Evolutionary conservation across 495 filamentous ascomycete genomes (phyloP).

Genomic region (Tuber magnatum): DNA sequence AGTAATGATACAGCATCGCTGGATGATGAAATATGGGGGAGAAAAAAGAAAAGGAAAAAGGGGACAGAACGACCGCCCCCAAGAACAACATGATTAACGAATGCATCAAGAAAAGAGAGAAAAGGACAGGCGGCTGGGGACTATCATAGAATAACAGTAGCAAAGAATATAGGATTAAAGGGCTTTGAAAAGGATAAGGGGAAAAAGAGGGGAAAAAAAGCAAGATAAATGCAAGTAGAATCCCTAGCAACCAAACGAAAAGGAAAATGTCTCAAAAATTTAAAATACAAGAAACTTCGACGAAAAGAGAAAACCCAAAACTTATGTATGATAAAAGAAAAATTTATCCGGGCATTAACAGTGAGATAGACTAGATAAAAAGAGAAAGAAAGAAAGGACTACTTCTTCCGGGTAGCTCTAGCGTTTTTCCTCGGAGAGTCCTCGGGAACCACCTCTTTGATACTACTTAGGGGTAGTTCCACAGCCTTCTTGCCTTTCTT

Average conservation of each 20-base stretch:
- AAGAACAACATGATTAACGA: not conserved
- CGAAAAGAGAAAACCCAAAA: slow-evolving; percentile 5
- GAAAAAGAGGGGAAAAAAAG: not conserved
- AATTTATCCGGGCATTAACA: not conserved
- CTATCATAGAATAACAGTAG: not conserved
- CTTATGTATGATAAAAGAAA: not conserved
- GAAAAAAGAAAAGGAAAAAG: not conserved
- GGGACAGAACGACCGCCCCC: not conserved
- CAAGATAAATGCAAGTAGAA: not conserved
- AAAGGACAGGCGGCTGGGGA: not conserved
- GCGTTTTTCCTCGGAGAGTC: slow-evolving; percentile 18
- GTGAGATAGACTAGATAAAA: not conserved
- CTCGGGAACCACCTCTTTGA: slow-evolving; percentile 22
- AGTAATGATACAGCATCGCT: slow-evolving; percentile 4
- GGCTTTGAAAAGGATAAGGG: not conserved
- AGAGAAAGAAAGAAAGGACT: slow-evolving; percentile 2
- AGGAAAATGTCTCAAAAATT: slow-evolving; percentile 2
- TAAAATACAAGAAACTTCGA: slow-evolving; percentile 2
- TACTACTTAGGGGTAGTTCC: slow-evolving; percentile 21
- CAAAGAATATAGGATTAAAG: not conserved
- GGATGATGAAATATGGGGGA: not conserved
- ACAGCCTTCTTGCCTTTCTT: slow-evolving; percentile 17
- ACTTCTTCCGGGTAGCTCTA: slow-evolving; percentile 19
- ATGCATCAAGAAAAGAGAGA: not conserved
- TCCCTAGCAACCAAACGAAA: not conserved